These are phyloP conservation scores for Schoenoplectus triqueter DNA, from an alignment of 202 grass and related monocot genomes.

Conservation along the genomic window DNA sequence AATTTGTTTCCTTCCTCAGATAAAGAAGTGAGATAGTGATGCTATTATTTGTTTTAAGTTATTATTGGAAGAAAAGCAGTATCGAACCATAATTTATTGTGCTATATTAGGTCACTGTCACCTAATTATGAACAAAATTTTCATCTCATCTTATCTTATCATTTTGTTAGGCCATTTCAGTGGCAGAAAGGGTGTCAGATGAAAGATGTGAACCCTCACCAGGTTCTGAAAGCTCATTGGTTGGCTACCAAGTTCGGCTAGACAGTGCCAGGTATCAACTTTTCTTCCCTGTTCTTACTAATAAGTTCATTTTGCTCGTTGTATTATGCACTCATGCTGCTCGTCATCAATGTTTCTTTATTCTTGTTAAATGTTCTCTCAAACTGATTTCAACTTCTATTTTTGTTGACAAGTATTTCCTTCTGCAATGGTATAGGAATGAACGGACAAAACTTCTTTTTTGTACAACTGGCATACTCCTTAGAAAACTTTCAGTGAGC, in stretches of 20 bases:
- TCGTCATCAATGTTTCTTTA: not conserved
- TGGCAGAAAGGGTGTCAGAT: slow-evolving; percentile 94
- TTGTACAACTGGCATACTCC: slow-evolving; percentile 96
- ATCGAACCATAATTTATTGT: not conserved
- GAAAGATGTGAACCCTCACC: slow-evolving; percentile 97
- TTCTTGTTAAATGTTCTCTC: not conserved
- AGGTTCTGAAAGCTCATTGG: slow-evolving; percentile 77
- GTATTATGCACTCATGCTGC: slow-evolving; percentile 17
- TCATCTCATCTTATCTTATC: not conserved
- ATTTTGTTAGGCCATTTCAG: slow-evolving; percentile 83
- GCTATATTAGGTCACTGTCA: slow-evolving; percentile 9
- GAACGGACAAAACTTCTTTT: slow-evolving; percentile 92
- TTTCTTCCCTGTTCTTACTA: slow-evolving; percentile 41
- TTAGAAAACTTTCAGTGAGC: slow-evolving; percentile 87
- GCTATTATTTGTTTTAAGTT: slow-evolving; percentile 26
- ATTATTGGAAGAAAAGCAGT: slow-evolving; percentile 16
- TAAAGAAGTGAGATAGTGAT: slow-evolving; percentile 9
- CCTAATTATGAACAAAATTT: slow-evolving; percentile 16
- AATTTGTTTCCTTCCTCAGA: slow-evolving; percentile 13
- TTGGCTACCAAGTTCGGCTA: slow-evolving; percentile 98
- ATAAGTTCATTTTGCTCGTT: slow-evolving; percentile 7
- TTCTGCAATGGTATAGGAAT: slow-evolving; percentile 59
- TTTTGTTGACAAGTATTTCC: slow-evolving; percentile 26
- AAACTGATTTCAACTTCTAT: not conserved
- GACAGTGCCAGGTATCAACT: slow-evolving; percentile 73